Conservation (phyloP, 2,329 filamentous ascomycete genomes). For the Ophiostoma quercus region DNA sequence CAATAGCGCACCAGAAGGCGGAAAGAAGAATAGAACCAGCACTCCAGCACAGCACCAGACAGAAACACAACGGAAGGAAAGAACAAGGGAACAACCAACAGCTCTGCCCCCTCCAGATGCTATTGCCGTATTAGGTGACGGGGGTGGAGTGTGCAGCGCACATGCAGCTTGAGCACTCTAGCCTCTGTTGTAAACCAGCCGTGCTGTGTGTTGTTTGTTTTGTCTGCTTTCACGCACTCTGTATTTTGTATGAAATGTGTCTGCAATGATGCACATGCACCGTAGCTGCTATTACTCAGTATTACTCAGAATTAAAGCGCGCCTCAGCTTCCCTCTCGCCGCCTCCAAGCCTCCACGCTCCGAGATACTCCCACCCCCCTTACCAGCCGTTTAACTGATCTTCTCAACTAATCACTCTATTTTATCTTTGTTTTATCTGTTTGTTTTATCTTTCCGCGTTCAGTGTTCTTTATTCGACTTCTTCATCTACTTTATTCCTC, state of each 20-base stretch:
- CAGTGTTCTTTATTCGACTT: too few relatives aligned
- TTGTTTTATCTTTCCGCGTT: slow-evolving; percentile 8
- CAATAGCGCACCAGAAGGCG: slow-evolving; percentile 2
- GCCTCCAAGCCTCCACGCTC: slow-evolving; percentile 7
- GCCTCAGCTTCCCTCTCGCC: slow-evolving; percentile 4
- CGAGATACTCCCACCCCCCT: slow-evolving; percentile 9
- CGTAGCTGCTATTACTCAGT: too few relatives aligned
- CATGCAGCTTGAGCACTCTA: background rate
- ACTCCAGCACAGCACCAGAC: background rate
- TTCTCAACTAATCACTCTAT: background rate
- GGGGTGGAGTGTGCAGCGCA: slow-evolving; percentile 1
- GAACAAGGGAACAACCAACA: background rate
- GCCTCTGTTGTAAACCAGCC: background rate
- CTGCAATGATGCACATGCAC: background rate
- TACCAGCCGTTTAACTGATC: slow-evolving; percentile 13
- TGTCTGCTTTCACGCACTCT: background rate
- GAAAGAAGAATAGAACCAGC: slow-evolving; percentile 7
- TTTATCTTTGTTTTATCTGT: slow-evolving; percentile 1
- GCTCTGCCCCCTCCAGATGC: background rate
- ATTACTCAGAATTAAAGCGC: too few relatives aligned
- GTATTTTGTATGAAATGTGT: background rate
- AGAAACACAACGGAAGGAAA: slow-evolving; percentile 2
- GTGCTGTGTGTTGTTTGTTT: background rate
- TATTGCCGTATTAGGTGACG: slow-evolving; percentile 11
- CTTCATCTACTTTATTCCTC: background rate